These are phyloP conservation scores for Pichia membranifaciens DNA, from an alignment of 805 yeast genomes.

Conservation along the genomic window DNA sequence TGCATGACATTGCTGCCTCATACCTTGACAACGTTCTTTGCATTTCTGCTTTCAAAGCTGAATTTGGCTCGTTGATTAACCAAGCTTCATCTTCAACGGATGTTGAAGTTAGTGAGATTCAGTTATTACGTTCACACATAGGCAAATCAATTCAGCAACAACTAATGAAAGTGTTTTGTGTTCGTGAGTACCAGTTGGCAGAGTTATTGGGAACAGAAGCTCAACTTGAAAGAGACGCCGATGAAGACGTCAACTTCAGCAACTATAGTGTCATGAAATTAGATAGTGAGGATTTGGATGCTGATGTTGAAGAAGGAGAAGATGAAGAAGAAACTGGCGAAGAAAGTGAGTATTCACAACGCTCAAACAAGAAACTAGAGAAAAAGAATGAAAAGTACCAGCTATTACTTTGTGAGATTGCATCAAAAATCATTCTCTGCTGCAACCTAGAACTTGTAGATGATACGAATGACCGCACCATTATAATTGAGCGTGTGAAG, in stretches of 20 bases:
- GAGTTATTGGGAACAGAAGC: slow-evolving; percentile 23
- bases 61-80: slow-evolving; percentile 1
- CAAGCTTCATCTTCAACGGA: background rate
- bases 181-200: slow-evolving; percentile 44
- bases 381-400: slow-evolving; percentile 15
- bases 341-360: background rate
- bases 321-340: slow-evolving; percentile 13
- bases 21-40: slow-evolving; percentile 6
- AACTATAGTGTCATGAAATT: slow-evolving; percentile 9
- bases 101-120: background rate
- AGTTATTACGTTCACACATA: background rate
- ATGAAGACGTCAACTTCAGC: slow-evolving; percentile 37
- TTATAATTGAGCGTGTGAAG: slow-evolving; percentile 17
- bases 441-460: slow-evolving; percentile 6
- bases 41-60: slow-evolving; percentile 11
- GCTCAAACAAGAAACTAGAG: background rate
- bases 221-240: slow-evolving; percentile 44
- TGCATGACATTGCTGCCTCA: slow-evolving; percentile 1
- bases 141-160: slow-evolving; percentile 17
- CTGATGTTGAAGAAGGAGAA: slow-evolving; percentile 1
- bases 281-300: background rate
- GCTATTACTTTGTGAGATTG: slow-evolving; percentile 18
- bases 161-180: slow-evolving; percentile 39
- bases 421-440: slow-evolving; percentile 21
- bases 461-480: slow-evolving; percentile 7